A percentile compares a stretch with the other conserved stretches of the same genome.
These are phyloP conservation scores for Alternaria panax DNA, from an alignment of 2,329 filamentous ascomycete genomes.

Conservation along the genomic window DNA sequence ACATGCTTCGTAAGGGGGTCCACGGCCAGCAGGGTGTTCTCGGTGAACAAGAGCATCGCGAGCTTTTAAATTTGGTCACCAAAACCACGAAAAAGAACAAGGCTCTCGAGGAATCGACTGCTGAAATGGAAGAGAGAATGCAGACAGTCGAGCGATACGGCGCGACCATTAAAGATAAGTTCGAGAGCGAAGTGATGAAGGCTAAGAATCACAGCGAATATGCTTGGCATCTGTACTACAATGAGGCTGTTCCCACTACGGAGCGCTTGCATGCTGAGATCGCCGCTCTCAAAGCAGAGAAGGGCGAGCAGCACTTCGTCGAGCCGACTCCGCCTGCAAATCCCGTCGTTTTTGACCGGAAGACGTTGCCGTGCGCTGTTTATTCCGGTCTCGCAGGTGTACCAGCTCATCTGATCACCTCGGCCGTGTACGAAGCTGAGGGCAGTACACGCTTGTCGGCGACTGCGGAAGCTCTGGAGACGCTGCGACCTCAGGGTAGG, in stretches of 20 bases:
- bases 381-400: background rate
- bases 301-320: background rate
- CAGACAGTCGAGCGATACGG: background rate
- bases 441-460: slow-evolving; percentile 2
- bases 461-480: slow-evolving; percentile 4
- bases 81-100: background rate
- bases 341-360: background rate
- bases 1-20: background rate
- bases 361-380: background rate
- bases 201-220: background rate
- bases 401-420: background rate
- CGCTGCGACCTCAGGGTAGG: slow-evolving; percentile 8
- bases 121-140: background rate
- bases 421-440: background rate
- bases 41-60: background rate
- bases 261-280: slow-evolving; percentile 1
- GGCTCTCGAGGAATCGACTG: background rate
- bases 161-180: background rate
- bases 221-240: background rate
- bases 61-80: background rate
- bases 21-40: background rate
- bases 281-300: slow-evolving; percentile 1
- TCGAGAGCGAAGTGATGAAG: background rate
- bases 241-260: background rate
- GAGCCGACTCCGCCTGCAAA: background rate